phyloP scores from a whole-genome alignment of 768 basidiomycete species.

The Omphalotus guepiniiformis region DNA sequence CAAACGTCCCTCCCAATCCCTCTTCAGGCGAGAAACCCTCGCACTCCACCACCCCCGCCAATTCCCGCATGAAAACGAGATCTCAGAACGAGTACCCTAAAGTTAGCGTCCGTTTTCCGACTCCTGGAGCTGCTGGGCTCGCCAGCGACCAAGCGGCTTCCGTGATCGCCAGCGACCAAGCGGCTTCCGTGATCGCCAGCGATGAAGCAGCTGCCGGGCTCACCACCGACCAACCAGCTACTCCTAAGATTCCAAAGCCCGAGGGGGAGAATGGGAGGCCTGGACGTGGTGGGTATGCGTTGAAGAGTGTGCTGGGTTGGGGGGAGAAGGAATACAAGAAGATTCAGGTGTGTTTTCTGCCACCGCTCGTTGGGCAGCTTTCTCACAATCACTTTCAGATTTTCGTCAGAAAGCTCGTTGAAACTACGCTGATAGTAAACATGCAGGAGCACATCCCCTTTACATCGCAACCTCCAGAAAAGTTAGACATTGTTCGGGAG shows the following conservation, averaged over 20 bases:
- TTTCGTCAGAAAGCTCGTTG: background rate
- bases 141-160: too few species aligned
- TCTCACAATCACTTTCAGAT: too few species aligned
- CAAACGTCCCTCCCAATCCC: background rate
- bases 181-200: too few species aligned
- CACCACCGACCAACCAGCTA: background rate
- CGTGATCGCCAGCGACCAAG: too few species aligned
- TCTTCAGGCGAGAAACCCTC: background rate
- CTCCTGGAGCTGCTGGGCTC: too few species aligned
- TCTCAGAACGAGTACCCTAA: background rate
- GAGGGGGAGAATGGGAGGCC: conserved; percentile 11
- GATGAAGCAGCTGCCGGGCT: too few species aligned
- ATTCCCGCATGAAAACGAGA: background rate
- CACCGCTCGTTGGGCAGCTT: too few species aligned
- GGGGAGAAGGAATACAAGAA: conserved; percentile 8
- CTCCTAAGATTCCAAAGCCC: conserved; percentile 17
- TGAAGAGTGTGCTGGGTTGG: conserved; percentile 11
- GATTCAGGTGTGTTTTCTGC: conserved; percentile 14
- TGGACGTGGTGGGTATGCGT: conserved; percentile 14
- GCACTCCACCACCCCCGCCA: background rate
- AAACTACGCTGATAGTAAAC: background rate
- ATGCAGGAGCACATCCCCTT: background rate
- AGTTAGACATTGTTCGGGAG: background rate
- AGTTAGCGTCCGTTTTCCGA: background rate
- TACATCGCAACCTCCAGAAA: background rate